phyloP scores from a whole-genome alignment of 176 grass and related monocot genomes.

The Carex parvula region DNA sequence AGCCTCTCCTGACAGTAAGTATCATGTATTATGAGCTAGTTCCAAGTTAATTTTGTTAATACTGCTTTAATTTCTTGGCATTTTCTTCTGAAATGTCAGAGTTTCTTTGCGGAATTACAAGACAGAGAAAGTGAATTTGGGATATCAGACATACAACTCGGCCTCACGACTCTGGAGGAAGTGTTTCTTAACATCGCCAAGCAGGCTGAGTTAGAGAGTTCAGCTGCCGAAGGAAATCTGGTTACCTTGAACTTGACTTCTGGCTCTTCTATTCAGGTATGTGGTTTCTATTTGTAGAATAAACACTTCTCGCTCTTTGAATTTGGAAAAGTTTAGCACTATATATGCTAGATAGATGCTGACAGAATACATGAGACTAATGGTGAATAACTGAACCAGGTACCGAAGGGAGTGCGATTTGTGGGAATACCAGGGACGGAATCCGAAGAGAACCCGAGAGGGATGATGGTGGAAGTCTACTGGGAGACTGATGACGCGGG shows the following conservation, averaged over 20 bases:
- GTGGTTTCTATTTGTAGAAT: neutral
- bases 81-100: slow-evolving; percentile 43
- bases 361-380: neutral
- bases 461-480: slow-evolving; percentile 86
- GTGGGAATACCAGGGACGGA: slow-evolving; percentile 90
- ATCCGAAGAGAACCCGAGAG: slow-evolving; percentile 70
- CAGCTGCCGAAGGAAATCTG: slow-evolving; percentile 65
- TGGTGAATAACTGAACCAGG: slow-evolving; percentile 34
- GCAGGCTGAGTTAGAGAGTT: slow-evolving; percentile 80
- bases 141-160: slow-evolving; percentile 91
- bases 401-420: slow-evolving; percentile 74
- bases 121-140: slow-evolving; percentile 78
- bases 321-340: neutral
- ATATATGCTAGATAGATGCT: neutral
- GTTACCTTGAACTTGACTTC: slow-evolving; percentile 65
- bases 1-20: slow-evolving; percentile 74
- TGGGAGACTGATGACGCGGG: slow-evolving; percentile 92
- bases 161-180: slow-evolving; percentile 89
- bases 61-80: neutral
- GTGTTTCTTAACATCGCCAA: slow-evolving; percentile 96
- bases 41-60: neutral
- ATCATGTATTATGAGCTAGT: neutral
- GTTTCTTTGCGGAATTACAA: slow-evolving; percentile 79
- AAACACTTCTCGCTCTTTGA: neutral
- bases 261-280: slow-evolving; percentile 79